Base-by-base conservation (phyloP, 2,329 filamentous ascomycete genomes). In the Seiridium cupressi region DNA sequence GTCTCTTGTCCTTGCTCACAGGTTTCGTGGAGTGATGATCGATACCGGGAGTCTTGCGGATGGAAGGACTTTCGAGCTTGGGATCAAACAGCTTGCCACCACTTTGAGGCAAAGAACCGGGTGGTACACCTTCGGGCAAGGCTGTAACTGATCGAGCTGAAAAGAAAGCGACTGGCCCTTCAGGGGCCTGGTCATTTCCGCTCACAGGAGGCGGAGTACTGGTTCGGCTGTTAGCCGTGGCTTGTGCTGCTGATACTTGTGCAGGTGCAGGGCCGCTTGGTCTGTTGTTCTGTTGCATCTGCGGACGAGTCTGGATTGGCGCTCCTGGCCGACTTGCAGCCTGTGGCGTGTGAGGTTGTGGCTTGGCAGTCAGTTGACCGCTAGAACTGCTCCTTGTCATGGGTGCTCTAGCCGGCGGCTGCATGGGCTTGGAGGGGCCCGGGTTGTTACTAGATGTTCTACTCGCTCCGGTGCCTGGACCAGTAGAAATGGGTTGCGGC, bases 31-130 rank as follows among this genome's bases (percentile, higher is more conserved):
- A 89, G 31, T 78, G 87, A 70, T 96, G 92, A 69, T 97, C 92
- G 44, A 97, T 84, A 2, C 93, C 93, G 0, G 90, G 90, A 0
- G 94, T 97, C 71, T 94, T 93, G 62, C 92, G 86, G 70, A 97
- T 93, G 0, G 93, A 95, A 0, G 93, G 93, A 62, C 89, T 92
- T 68, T 93, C 89, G 5, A 87, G 82, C 60, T 87, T 87, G 3
- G 89, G 90, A 66, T 93, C 89, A 73, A 93, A 94, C 32, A 81
- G 78, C 10, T 85, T 81, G 5, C 78, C 77, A 6, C 76, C 75
- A 44, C 78, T 74, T 3, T 79, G 79, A 4, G 76, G 72, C 3
- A 80, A 73, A 74, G 76, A 51, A 66, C 72, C 63, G 79, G 77
- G 46, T 73, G 77, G 63, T 65, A 80, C 53, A 61, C 74, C 77